Percentiles rank a stretch among this genome's conserved stretches.
These are phyloP conservation scores for Ogataea degrootiae DNA, from an alignment of 805 yeast genomes.

Conservation along the genomic window DNA sequence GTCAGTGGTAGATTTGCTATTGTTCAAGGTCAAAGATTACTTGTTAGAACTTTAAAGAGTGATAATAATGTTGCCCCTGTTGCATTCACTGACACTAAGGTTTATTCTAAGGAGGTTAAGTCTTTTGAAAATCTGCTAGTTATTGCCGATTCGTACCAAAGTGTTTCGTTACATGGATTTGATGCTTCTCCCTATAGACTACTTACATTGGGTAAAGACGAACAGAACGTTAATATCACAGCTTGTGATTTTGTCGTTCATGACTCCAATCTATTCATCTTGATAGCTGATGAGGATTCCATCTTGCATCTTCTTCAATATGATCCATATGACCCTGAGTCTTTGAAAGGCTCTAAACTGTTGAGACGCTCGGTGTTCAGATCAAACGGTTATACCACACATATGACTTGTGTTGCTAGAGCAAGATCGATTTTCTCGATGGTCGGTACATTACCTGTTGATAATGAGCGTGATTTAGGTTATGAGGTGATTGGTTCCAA, in stretches of 20 bases:
- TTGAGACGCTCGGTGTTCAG: slow-evolving; percentile 68
- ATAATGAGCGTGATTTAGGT: slow-evolving; percentile 28
- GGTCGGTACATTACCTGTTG: slow-evolving; percentile 25
- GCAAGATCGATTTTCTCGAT: slow-evolving; percentile 25
- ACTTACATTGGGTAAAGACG: slow-evolving; percentile 73
- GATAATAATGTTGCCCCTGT: slow-evolving; percentile 87
- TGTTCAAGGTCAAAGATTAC: slow-evolving; percentile 78
- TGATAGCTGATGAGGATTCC: slow-evolving; percentile 64
- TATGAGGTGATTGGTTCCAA: slow-evolving; percentile 69
- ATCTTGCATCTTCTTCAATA: slow-evolving; percentile 72
- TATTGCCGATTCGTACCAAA: slow-evolving; percentile 74
- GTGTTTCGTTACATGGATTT: slow-evolving; percentile 79
- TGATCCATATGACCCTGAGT: slow-evolving; percentile 87
- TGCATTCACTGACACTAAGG: slow-evolving; percentile 85
- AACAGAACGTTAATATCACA: slow-evolving; percentile 53
- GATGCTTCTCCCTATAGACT: slow-evolving; percentile 93
- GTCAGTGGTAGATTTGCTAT: slow-evolving; percentile 79
- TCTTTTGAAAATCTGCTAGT: slow-evolving; percentile 78
- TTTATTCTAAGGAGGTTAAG: slow-evolving; percentile 74
- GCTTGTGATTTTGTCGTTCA: slow-evolving; percentile 73
- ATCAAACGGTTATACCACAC: slow-evolving; percentile 56
- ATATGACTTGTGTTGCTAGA: slow-evolving; percentile 44
- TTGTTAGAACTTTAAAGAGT: slow-evolving; percentile 71
- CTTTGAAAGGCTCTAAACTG: slow-evolving; percentile 74
- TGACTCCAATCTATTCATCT: slow-evolving; percentile 62